These are phyloP conservation scores for Thecaphora thlaspeos DNA, from an alignment of 1,284 basidiomycete species.

Conservation along the genomic window DNA sequence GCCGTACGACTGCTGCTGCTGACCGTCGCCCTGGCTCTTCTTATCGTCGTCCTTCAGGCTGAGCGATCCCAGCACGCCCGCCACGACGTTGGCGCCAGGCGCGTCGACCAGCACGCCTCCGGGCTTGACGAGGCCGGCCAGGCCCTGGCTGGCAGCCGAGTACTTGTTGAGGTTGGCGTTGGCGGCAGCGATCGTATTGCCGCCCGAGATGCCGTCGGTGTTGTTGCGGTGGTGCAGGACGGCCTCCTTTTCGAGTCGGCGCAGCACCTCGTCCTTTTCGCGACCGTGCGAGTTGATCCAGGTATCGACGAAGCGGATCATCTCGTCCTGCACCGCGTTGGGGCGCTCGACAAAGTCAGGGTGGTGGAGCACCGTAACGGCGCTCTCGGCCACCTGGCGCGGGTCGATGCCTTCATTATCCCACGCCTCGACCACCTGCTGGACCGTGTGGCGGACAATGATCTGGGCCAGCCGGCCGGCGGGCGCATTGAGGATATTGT, in stretches of 20 bases:
- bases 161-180: slow-evolving; percentile 6
- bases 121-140: slow-evolving; percentile 7
- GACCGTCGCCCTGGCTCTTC: background rate
- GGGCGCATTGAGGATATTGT: slow-evolving; percentile 46
- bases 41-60: background rate
- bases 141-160: slow-evolving; percentile 5
- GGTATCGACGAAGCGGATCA: slow-evolving; percentile 4
- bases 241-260: slow-evolving; percentile 5
- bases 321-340: slow-evolving; percentile 3
- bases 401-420: slow-evolving; percentile 1
- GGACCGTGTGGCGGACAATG: slow-evolving; percentile 7
- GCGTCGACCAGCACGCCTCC: background rate
- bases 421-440: slow-evolving; percentile 1
- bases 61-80: background rate
- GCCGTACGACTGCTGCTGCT: background rate
- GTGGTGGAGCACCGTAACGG: background rate
- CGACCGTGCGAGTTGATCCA: slow-evolving; percentile 9
- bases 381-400: background rate
- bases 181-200: background rate
- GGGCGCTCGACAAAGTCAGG: background rate
- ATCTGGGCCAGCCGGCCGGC: slow-evolving; percentile 55
- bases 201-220: slow-evolving; percentile 5
- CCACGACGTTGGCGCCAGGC: background rate
- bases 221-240: slow-evolving; percentile 8
- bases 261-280: slow-evolving; percentile 10